Evolutionary conservation across 2,329 filamentous ascomycete genomes (phyloP).

Genomic region (Escovopsis sp.): DNA sequence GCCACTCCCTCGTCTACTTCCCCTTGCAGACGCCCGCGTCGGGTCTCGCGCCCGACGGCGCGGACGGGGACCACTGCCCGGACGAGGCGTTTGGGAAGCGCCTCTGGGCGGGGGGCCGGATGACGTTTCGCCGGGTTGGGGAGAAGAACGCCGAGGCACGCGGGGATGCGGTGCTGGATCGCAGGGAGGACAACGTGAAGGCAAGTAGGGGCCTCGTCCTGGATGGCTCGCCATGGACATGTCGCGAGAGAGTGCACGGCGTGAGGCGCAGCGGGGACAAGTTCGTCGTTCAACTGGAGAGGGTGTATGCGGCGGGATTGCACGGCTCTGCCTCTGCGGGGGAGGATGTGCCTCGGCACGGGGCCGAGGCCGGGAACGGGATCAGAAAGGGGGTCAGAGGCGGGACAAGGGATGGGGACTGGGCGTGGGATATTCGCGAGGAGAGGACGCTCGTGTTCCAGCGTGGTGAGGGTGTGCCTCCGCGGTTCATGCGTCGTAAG

Average conservation of each 20-base stretch:
- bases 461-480: conserved; percentile 19
- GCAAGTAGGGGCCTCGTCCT: conserved; percentile 17
- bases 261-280: conserved; percentile 25
- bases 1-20: conserved; percentile 80
- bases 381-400: too few relatives aligned
- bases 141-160: background rate
- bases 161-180: too few relatives aligned
- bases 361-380: conserved; percentile 2
- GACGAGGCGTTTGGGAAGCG: conserved; percentile 56
- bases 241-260: conserved; percentile 29
- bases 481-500: too few relatives aligned
- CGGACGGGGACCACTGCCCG: conserved; percentile 65
- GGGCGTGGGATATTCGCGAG: conserved; percentile 26
- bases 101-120: conserved; percentile 75
- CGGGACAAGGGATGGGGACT: background rate
- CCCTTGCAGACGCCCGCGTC: conserved; percentile 49
- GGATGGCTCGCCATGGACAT: conserved; percentile 24
- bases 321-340: too few relatives aligned
- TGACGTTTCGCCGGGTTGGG: conserved; percentile 33
- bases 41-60: conserved; percentile 63
- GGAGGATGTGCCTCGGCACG: too few relatives aligned
- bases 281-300: conserved; percentile 35
- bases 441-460: conserved; percentile 37
- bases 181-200: background rate
- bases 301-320: conserved; percentile 24